A percentile compares a stretch with the other conserved stretches of the same genome.
These are phyloP conservation scores for Viola odorata DNA, from an alignment of 345 rosid species.

Conservation along the genomic window DNA sequence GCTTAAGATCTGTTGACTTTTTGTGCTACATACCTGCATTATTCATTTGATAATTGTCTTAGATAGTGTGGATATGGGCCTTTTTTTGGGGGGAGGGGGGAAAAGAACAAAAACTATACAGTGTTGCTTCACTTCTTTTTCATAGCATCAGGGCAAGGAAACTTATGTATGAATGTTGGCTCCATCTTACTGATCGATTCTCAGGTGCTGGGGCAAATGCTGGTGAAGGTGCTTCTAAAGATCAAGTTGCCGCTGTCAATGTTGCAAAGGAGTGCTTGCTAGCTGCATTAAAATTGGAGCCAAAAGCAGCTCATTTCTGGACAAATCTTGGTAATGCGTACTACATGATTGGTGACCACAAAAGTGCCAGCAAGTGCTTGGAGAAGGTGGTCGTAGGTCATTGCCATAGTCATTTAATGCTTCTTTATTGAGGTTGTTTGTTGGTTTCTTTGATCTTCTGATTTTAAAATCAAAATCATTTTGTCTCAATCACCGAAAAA, in stretches of 20 bases:
- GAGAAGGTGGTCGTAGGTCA: constrained; percentile 89
- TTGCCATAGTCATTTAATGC: constrained; percentile 37
- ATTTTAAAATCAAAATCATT: constrained; percentile 7
- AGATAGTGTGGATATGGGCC: too few species aligned
- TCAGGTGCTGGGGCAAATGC: constrained; percentile 87
- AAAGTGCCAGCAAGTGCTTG: constrained; percentile 90
- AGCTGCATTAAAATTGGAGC: constrained; percentile 65
- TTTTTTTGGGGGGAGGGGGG: too few species aligned
- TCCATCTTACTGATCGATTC: not conserved
- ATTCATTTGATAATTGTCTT: too few species aligned
- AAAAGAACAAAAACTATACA: too few species aligned
- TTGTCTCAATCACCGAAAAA: not conserved
- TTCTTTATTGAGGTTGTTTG: constrained; percentile 52
- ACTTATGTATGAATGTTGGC: too few species aligned
- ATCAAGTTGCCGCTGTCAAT: constrained; percentile 53
- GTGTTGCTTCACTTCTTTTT: not conserved
- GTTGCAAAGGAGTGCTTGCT: constrained; percentile 86
- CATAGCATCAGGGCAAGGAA: not conserved
- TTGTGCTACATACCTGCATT: not conserved
- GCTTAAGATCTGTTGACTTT: constrained; percentile 12
- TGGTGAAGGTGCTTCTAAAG: constrained; percentile 48
- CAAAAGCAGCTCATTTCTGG: constrained; percentile 78
- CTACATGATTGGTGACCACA: constrained; percentile 66
- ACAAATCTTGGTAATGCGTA: constrained; percentile 82
- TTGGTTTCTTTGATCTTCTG: constrained; percentile 37